These are phyloP conservation scores for Caloboletus inedulis DNA, from an alignment of 1,284 basidiomycete species.

Conservation along the genomic window DNA sequence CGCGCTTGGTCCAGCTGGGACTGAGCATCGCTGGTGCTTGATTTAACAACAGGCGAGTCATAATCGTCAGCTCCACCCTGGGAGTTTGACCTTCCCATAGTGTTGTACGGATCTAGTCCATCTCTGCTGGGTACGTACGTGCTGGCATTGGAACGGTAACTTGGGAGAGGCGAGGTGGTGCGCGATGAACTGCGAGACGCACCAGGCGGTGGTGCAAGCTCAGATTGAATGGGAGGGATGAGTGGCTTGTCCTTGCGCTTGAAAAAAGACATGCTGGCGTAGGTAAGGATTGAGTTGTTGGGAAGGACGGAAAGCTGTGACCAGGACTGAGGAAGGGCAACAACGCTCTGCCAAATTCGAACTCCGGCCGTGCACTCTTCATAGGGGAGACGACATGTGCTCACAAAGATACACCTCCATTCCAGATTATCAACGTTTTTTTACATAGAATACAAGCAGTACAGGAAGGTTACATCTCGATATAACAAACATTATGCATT, in stretches of 20 bases:
- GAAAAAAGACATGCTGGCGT: slow-evolving; percentile 65
- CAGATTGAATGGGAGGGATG: slow-evolving; percentile 65
- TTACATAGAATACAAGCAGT: too few relatives aligned
- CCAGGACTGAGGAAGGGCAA: too few relatives aligned
- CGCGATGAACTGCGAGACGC: slow-evolving; percentile 33
- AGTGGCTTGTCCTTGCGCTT: slow-evolving; percentile 64
- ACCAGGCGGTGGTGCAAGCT: slow-evolving; percentile 30
- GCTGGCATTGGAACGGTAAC: slow-evolving; percentile 52
- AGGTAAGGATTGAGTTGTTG: background rate
- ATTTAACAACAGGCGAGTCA: slow-evolving; percentile 35
- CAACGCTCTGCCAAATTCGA: too few relatives aligned
- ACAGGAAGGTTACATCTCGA: too few relatives aligned
- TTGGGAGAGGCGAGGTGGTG: slow-evolving; percentile 41
- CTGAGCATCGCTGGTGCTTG: slow-evolving; percentile 49
- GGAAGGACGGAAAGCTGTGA: slow-evolving; percentile 5
- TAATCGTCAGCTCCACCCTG: slow-evolving; percentile 21
- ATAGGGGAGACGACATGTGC: too few relatives aligned
- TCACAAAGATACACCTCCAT: too few relatives aligned
- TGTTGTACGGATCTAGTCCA: slow-evolving; percentile 49
- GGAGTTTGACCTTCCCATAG: slow-evolving; percentile 27
- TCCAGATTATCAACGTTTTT: too few relatives aligned
- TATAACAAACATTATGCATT: too few relatives aligned
- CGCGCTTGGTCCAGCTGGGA: slow-evolving; percentile 62
- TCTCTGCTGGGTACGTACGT: slow-evolving; percentile 68
- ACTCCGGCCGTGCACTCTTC: too few relatives aligned